Evolutionary conservation across 2,329 filamentous ascomycete species (phyloP).

Genomic region (Ampelomyces quisqualis): DNA sequence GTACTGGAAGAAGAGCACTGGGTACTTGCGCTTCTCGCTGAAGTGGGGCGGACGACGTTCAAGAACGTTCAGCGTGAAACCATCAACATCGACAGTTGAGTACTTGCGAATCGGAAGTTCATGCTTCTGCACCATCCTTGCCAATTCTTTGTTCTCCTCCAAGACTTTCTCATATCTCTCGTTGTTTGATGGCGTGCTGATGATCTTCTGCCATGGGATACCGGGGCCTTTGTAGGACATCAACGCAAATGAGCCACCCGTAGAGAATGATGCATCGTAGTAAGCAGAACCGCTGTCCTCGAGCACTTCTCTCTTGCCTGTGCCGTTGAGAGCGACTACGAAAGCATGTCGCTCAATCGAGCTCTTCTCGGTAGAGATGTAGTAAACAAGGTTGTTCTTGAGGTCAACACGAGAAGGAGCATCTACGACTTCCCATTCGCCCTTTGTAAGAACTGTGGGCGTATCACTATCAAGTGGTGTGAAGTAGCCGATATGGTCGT

Average conservation of each 20-base stretch:
- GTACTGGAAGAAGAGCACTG: constrained; percentile 93
- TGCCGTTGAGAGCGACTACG: constrained; percentile 80
- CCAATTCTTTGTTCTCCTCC: constrained; percentile 74
- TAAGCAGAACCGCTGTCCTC: constrained; percentile 73
- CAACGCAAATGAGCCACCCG: constrained; percentile 77
- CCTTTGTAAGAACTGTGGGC: constrained; percentile 84
- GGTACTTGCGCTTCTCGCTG: constrained; percentile 78
- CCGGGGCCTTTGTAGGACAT: constrained; percentile 80
- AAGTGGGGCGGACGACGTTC: constrained; percentile 92
- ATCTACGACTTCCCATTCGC: constrained; percentile 86
- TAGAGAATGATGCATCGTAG: constrained; percentile 82
- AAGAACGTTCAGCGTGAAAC: constrained; percentile 69
- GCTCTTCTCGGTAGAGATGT: constrained; percentile 80
- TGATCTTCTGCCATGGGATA: constrained; percentile 87
- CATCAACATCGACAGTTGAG: constrained; percentile 80
- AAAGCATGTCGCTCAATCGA: constrained; percentile 91
- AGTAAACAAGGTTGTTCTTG: constrained; percentile 85
- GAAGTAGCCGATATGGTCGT: constrained; percentile 92
- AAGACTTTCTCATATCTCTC: constrained; percentile 67
- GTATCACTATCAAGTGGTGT: constrained; percentile 78
- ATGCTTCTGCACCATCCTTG: constrained; percentile 68
- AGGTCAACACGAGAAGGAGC: constrained; percentile 84
- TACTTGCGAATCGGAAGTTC: constrained; percentile 83
- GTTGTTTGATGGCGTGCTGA: constrained; percentile 73
- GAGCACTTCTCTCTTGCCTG: constrained; percentile 70